Percentiles rank a stretch among this genome's conserved stretches.
Conservation (phyloP, 2,329 filamentous ascomycete genomes). For the Neodidymelliopsis sp. region DNA sequence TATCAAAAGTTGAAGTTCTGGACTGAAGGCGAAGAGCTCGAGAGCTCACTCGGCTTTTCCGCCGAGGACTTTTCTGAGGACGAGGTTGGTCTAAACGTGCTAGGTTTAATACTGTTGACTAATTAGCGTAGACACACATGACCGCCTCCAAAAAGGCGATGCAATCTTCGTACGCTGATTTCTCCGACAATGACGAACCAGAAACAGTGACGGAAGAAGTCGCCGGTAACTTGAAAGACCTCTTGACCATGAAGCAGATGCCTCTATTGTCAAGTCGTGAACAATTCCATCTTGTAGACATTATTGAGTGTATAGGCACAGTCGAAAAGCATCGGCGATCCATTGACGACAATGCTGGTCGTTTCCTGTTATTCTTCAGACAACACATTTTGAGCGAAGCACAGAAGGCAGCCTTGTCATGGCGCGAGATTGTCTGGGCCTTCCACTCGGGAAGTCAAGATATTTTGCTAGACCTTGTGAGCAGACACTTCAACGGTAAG, state of each 20-base stretch:
- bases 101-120: not conserved
- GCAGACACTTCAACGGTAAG: conserved; percentile 77
- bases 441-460: conserved; percentile 88
- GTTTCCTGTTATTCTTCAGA: conserved; percentile 87
- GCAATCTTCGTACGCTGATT: conserved; percentile 60
- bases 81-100: conserved; percentile 47
- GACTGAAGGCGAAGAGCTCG: conserved; percentile 79
- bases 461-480: conserved; percentile 84
- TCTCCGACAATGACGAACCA: conserved; percentile 63
- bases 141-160: conserved; percentile 57
- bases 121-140: conserved; percentile 41
- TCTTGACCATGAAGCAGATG: conserved; percentile 75
- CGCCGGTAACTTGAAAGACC: conserved; percentile 75
- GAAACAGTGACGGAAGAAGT: conserved; percentile 74
- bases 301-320: conserved; percentile 81
- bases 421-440: conserved; percentile 84
- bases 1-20: conserved; percentile 82
- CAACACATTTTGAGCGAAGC: conserved; percentile 75
- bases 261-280: conserved; percentile 83
- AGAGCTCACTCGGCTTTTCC: conserved; percentile 73
- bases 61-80: conserved; percentile 58
- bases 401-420: conserved; percentile 69
- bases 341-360: conserved; percentile 87
- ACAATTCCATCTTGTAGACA: conserved; percentile 84
- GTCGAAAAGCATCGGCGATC: conserved; percentile 88